Evolutionary conservation across 2,329 filamentous ascomycete genomes (phyloP).

Genomic region (Claviceps pusilla): DNA sequence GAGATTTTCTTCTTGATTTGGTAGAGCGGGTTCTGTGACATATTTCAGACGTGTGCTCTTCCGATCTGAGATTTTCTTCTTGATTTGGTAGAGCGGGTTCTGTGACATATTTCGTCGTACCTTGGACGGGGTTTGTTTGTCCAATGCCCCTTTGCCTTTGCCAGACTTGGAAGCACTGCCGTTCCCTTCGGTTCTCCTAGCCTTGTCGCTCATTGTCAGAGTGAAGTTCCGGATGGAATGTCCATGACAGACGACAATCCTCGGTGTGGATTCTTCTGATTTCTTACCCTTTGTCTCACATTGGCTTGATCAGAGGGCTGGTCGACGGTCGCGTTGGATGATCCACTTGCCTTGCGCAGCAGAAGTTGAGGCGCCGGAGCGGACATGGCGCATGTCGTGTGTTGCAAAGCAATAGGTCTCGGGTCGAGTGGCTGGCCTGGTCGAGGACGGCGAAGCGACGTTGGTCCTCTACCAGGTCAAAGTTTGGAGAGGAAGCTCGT

Average conservation of each 20-base stretch:
- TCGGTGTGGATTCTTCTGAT: background rate
- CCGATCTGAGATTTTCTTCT: too few species aligned
- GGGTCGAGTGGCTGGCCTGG: background rate
- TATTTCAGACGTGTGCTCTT: too few species aligned
- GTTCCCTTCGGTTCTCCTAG: slow-evolving; percentile 12
- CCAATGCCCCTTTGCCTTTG: slow-evolving; percentile 12
- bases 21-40: too few species aligned
- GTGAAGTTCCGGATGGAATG: background rate
- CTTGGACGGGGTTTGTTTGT: slow-evolving; percentile 16
- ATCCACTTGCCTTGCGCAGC: slow-evolving; percentile 21
- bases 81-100: background rate
- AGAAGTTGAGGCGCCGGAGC: slow-evolving; percentile 20
- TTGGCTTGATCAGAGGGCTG: slow-evolving; percentile 9
- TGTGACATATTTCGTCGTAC: slow-evolving; percentile 8
- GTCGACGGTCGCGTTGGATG: slow-evolving; percentile 9
- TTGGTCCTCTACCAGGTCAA: background rate
- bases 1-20: too few species aligned
- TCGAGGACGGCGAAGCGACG: background rate
- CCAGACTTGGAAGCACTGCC: slow-evolving; percentile 7
- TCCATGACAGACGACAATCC: background rate
- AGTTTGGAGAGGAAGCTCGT: background rate
- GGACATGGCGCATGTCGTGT: slow-evolving; percentile 21
- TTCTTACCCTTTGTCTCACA: slow-evolving; percentile 12
- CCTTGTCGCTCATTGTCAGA: slow-evolving; percentile 7
- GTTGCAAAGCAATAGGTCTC: background rate